phyloP scores from a whole-genome alignment of 345 rosid genomes.

The Bruguiera parviflora region DNA sequence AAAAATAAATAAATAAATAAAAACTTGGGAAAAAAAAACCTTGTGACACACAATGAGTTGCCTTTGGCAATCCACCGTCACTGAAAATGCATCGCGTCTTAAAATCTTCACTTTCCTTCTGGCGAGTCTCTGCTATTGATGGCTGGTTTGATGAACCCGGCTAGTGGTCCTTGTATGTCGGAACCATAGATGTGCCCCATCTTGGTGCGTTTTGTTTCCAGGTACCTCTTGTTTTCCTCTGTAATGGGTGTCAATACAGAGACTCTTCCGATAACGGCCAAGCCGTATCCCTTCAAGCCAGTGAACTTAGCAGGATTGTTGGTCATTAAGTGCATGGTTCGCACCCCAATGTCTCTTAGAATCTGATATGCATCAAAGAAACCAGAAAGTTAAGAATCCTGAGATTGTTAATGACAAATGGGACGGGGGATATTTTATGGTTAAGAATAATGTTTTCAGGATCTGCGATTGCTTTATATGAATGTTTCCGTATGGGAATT shows the following conservation, averaged over 20 bases:
- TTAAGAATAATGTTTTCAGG: too few relatives aligned
- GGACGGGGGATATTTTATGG: too few relatives aligned
- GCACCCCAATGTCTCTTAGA: conserved; percentile 67
- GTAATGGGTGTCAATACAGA: conserved; percentile 80
- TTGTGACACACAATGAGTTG: too few relatives aligned
- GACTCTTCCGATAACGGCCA: conserved; percentile 76
- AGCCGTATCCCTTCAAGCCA: conserved; percentile 76
- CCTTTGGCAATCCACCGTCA: too few relatives aligned
- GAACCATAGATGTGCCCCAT: conserved; percentile 89
- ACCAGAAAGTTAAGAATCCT: background rate
- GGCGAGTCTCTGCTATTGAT: conserved; percentile 10
- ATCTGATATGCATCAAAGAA: conserved; percentile 40
- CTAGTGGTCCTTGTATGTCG: conserved; percentile 47
- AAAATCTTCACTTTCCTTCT: conserved; percentile 16
- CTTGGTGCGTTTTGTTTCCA: conserved; percentile 77
- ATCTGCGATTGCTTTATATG: too few relatives aligned
- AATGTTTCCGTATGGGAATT: background rate
- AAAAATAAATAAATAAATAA: too few relatives aligned
- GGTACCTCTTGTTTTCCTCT: conserved; percentile 68
- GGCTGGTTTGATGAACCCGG: conserved; percentile 34
- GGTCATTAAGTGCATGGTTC: conserved; percentile 84
- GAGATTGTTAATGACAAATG: background rate
- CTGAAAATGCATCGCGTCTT: background rate
- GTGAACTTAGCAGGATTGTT: conserved; percentile 90
- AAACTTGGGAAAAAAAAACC: too few relatives aligned